phyloP scores from a whole-genome alignment of 208 protist species.

The Wallacemonas sp. region DNA sequence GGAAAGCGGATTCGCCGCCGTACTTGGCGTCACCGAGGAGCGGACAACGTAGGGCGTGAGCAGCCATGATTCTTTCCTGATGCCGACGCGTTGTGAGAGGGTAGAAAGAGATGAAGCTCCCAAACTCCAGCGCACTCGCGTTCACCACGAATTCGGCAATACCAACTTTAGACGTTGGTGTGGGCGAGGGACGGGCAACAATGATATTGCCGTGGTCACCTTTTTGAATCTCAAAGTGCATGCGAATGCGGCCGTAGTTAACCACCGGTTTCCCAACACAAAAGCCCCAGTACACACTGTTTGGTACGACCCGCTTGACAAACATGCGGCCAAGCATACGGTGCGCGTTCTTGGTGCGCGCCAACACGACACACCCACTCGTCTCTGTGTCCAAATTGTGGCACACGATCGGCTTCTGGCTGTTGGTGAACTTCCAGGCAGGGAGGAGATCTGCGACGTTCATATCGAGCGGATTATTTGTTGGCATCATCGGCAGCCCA shows the following conservation, averaged over 20 bases:
- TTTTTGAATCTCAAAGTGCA: constrained; percentile 90
- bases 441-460: constrained; percentile 87
- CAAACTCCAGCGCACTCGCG: constrained; percentile 81
- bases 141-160: constrained; percentile 93
- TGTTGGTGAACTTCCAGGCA: constrained; percentile 88
- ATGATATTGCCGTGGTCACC: constrained; percentile 62
- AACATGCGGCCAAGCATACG: constrained; percentile 90
- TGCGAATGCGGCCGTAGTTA: constrained; percentile 88
- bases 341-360: constrained; percentile 72
- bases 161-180: constrained; percentile 71
- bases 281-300: constrained; percentile 93
- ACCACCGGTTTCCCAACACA: constrained; percentile 84
- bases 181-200: constrained; percentile 76
- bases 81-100: constrained; percentile 84
- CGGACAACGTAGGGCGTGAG: constrained; percentile 86
- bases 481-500: constrained; percentile 91
- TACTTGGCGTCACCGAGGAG: constrained; percentile 92
- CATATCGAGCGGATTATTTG: constrained; percentile 77
- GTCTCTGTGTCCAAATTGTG: constrained; percentile 91
- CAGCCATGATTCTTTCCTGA: constrained; percentile 91
- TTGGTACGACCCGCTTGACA: constrained; percentile 88
- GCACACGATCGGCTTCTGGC: constrained; percentile 74
- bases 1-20: constrained; percentile 88
- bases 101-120: constrained; percentile 92
- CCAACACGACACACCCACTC: constrained; percentile 90